These are phyloP conservation scores for Lodderomyces theae DNA, from an alignment of 1,139 yeast genomes.

Conservation along the genomic window DNA sequence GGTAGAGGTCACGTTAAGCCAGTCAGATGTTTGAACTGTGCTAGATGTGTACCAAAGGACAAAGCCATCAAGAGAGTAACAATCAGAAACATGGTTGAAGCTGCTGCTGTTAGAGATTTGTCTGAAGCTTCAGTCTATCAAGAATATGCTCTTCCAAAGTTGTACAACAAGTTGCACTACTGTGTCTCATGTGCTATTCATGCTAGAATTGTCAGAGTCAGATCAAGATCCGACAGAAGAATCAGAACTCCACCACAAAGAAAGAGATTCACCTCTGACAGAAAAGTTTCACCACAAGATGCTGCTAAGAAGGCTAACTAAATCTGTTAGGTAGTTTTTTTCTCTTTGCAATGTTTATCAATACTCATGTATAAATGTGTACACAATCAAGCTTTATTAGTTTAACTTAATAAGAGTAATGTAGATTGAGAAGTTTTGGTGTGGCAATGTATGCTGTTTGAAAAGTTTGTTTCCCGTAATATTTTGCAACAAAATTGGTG, in stretches of 20 bases:
- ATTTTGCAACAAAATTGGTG: too few relatives aligned
- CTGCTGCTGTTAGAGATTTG: slow-evolving; percentile 99
- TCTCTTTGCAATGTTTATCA: neutral
- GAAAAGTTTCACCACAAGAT: slow-evolving; percentile 94
- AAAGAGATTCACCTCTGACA: slow-evolving; percentile 96
- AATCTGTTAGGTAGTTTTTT: neutral
- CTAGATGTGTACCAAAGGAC: slow-evolving; percentile 99
- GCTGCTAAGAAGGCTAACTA: slow-evolving; percentile 87
- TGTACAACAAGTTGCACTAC: slow-evolving; percentile 99
- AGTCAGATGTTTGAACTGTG: slow-evolving; percentile 99
- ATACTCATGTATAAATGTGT: neutral
- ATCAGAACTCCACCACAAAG: slow-evolving; percentile 99
- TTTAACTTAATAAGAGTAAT: too few relatives aligned
- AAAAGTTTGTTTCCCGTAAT: too few relatives aligned
- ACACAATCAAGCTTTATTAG: neutral
- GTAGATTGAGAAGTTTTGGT: neutral
- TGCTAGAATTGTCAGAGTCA: slow-evolving; percentile 99
- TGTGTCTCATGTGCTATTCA: slow-evolving; percentile 99
- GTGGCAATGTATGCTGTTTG: neutral
- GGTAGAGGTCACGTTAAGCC: slow-evolving; percentile 99
- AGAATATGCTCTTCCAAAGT: slow-evolving; percentile 99
- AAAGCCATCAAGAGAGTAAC: slow-evolving; percentile 99
- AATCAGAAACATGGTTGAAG: slow-evolving; percentile 99
- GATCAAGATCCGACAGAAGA: slow-evolving; percentile 99
- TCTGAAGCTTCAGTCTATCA: slow-evolving; percentile 99